A percentile compares a stretch with the other conserved stretches of the same genome.
Conservation (phyloP, 768 basidiomycete genomes). For the Lentinula sp. region DNA sequence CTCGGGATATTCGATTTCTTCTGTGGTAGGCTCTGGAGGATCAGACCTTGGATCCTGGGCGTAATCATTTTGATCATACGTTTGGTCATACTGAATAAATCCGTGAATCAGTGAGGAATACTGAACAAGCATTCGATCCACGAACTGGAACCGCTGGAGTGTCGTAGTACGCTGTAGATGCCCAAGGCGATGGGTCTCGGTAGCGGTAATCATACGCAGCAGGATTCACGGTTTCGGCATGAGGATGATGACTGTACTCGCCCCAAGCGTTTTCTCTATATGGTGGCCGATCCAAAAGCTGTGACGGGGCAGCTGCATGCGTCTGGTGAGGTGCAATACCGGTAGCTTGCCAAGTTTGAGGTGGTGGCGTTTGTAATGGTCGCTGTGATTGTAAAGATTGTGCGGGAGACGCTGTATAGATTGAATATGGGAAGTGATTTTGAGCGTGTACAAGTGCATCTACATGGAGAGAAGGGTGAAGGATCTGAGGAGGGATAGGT, state of each 20-base stretch:
- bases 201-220: conserved; percentile 55
- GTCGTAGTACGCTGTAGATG: conserved; percentile 42
- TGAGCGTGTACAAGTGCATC: conserved; percentile 18
- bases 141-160: conserved; percentile 33
- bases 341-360: conserved; percentile 62
- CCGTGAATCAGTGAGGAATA: conserved; percentile 7
- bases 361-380: conserved; percentile 41
- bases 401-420: conserved; percentile 16
- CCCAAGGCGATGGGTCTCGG: conserved; percentile 41
- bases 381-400: conserved; percentile 28
- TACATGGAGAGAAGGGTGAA: conserved; percentile 18
- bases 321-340: conserved; percentile 64
- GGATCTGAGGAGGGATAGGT: conserved; percentile 9
- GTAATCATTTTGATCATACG: conserved; percentile 47
- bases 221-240: conserved; percentile 35
- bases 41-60: conserved; percentile 42
- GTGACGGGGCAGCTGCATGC: conserved; percentile 42
- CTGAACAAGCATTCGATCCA: conserved; percentile 4
- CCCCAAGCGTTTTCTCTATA: conserved; percentile 56
- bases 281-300: conserved; percentile 40
- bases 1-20: conserved; percentile 8
- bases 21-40: conserved; percentile 32
- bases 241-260: conserved; percentile 39
- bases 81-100: conserved; percentile 42
- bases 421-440: conserved; percentile 19